Conservation (phyloP, 192 early-diverging fungal species). For the Gaertneriomyces semiglobifer region DNA sequence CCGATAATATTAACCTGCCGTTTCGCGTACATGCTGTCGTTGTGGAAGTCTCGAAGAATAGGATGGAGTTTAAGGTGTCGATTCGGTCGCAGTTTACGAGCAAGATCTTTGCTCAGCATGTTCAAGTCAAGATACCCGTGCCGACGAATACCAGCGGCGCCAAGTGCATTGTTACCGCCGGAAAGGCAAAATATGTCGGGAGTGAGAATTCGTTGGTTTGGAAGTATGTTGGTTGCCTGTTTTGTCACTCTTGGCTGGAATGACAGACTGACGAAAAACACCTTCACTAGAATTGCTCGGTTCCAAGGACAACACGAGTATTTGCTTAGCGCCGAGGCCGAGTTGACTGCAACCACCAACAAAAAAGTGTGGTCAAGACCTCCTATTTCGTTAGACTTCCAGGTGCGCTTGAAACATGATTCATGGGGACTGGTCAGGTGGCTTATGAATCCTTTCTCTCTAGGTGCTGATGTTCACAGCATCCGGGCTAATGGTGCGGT, state of each 20-base stretch:
- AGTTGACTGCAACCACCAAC: constrained; percentile 75
- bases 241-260: background rate
- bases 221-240: constrained; percentile 62
- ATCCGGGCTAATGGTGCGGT: constrained; percentile 91
- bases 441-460: constrained; percentile 11
- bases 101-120: constrained; percentile 87
- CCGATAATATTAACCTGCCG: constrained; percentile 93
- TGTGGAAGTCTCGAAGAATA: constrained; percentile 72
- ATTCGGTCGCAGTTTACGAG: constrained; percentile 85
- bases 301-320: constrained; percentile 91
- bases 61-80: constrained; percentile 86
- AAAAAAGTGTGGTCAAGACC: constrained; percentile 92
- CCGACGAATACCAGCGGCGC: constrained; percentile 85
- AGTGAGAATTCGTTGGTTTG: constrained; percentile 91
- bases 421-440: background rate
- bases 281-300: constrained; percentile 64
- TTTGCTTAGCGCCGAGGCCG: constrained; percentile 76
- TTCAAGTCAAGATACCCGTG: constrained; percentile 83
- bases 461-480: constrained; percentile 96
- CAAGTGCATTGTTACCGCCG: constrained; percentile 70
- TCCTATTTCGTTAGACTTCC: constrained; percentile 91
- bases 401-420: constrained; percentile 40
- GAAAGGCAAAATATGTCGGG: constrained; percentile 94
- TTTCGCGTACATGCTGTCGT: constrained; percentile 94
- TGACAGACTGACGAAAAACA: background rate